Base-by-base conservation (phyloP, 2,329 filamentous ascomycete species). In the Metarhizium sp. region DNA sequence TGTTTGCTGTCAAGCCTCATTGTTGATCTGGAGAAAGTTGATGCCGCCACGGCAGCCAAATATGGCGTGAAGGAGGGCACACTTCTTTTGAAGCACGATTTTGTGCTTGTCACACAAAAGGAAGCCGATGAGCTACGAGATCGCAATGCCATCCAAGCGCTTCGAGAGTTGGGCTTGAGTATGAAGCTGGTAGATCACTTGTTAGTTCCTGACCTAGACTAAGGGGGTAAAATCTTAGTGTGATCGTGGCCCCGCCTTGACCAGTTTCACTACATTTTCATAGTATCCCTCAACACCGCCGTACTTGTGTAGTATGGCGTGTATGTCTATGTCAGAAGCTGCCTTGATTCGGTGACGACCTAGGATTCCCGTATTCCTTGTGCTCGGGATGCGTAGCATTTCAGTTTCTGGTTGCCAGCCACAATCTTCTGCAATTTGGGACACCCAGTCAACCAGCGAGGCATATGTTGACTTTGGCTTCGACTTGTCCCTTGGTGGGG, bases 311-410 rank as follows among this genome's bases (percentile, higher is more conserved):
- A 84, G 63, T 20, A 86, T 63, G 1, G 67, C 65, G 13, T 69
- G 55, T 25, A 82, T 62, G 51, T 79, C 71, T 8, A 36, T 14
- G 16, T 34, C 57, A 10, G 43, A 13, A 11, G 32, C 18, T 18
- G 36, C 2, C 7, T 11, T 4, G 32, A 4, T 53, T 2, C 42
- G 51, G 2, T 14, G 32, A 51, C 71, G 70, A 4, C 92, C 92
- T 45, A 97, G 67, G 34, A 99, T 75, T 1, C 86, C 90, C 18
- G 86, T 84, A 69, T 97, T 97, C 59, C 94, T 78, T 43, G 92
- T 96, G 68, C 89, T 95, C 1, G 94, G 94, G 59, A 99, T 97
- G 49, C 92, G 79, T 63, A 99, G 71, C 76, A 94, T 85, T 64
- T 96, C 92, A 59, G 80, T 88, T 70, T 97, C 90, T 1, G 89